Percentiles rank a stretch among this genome's conserved stretches.
Evolutionary conservation across 495 filamentous ascomycete species (phyloP).

Genomic region (Penicillium fimorum): DNA sequence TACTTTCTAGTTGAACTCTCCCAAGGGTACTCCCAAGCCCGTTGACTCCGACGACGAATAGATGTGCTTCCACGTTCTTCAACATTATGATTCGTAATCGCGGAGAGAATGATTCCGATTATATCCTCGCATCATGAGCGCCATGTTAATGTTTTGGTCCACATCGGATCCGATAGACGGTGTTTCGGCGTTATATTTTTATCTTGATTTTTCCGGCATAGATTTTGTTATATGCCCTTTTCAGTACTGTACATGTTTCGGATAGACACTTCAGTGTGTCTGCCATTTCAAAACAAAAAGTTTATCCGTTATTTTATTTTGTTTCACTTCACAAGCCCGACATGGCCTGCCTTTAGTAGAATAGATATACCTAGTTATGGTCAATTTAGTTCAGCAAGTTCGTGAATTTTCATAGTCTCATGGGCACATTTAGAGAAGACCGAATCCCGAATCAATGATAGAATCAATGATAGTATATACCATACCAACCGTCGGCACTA

Average conservation of each 20-base stretch:
- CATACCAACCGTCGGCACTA: too few species aligned
- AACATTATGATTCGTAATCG: slow-evolving; percentile 27
- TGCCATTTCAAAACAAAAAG: slow-evolving; percentile 11
- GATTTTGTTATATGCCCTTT: slow-evolving; percentile 4
- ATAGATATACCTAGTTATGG: too few species aligned
- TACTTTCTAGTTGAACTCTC: slow-evolving; percentile 39
- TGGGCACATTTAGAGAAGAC: too few species aligned
- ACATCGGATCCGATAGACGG: slow-evolving; percentile 32
- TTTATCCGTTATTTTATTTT: slow-evolving; percentile 1
- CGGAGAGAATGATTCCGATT: slow-evolving; percentile 10
- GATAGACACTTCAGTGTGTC: slow-evolving; percentile 12
- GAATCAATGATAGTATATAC: too few species aligned
- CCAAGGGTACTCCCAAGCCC: slow-evolving; percentile 76
- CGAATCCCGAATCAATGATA: too few species aligned
- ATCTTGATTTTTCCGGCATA: slow-evolving; percentile 8
- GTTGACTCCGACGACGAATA: slow-evolving; percentile 78
- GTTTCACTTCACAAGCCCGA: background rate
- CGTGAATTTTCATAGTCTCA: too few species aligned
- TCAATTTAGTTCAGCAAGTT: background rate
- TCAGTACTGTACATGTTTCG: slow-evolving; percentile 13
- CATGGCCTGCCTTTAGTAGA: background rate
- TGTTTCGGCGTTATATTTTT: slow-evolving; percentile 20
- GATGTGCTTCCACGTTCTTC: slow-evolving; percentile 10
- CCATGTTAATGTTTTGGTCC: slow-evolving; percentile 21
- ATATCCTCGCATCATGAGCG: slow-evolving; percentile 28